phyloP scores from a whole-genome alignment of 305 asterid genomes.

The Rubia peregrina region DNA sequence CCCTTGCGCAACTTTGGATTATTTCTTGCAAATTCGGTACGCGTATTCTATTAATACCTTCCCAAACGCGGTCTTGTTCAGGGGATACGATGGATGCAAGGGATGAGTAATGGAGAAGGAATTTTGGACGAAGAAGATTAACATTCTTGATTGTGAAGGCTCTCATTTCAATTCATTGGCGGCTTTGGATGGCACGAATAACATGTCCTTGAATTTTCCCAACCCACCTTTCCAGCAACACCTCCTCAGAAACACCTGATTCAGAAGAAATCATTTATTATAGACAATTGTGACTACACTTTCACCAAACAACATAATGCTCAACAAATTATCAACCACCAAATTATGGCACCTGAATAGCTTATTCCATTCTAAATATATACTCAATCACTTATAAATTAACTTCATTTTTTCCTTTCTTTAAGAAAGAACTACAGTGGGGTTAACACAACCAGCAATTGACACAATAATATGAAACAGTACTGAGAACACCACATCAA shows the following conservation, averaged over 20 bases:
- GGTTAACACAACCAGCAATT: background rate
- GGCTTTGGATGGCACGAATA: constrained; percentile 43
- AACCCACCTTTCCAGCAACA: constrained; percentile 36
- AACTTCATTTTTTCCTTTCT: too few relatives aligned
- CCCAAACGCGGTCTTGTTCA: constrained; percentile 19
- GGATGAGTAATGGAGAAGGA: background rate
- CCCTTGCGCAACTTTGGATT: constrained; percentile 47
- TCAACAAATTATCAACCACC: too few relatives aligned
- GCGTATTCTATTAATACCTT: constrained; percentile 25
- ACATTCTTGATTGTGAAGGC: background rate
- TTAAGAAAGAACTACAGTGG: too few relatives aligned
- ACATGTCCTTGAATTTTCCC: constrained; percentile 17
- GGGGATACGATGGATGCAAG: background rate
- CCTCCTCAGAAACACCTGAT: constrained; percentile 1
- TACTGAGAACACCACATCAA: background rate
- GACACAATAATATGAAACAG: background rate
- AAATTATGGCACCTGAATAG: too few relatives aligned
- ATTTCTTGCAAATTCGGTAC: constrained; percentile 36
- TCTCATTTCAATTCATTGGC: constrained; percentile 23
- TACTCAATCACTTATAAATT: too few relatives aligned
- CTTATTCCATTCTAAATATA: too few relatives aligned
- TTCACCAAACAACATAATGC: background rate
- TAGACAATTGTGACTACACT: background rate
- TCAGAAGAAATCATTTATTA: background rate
- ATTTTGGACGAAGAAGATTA: background rate